A percentile compares a stretch with the other conserved stretches of the same genome.
Conservation (phyloP, 129 eudicot species). For the Pulicaria dysenterica region DNA sequence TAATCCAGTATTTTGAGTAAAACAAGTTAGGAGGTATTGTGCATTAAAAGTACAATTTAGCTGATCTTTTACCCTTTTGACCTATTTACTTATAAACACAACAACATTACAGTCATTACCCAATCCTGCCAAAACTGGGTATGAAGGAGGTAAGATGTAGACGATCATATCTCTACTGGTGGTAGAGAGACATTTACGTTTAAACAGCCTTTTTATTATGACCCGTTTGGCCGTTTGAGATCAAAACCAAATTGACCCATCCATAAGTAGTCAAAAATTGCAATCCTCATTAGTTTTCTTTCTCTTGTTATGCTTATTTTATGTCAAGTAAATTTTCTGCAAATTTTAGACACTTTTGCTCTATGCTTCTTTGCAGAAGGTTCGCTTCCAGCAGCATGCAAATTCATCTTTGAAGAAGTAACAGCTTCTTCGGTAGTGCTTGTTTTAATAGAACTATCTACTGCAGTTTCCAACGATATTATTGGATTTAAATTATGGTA, state of each 20-base stretch:
- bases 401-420: slow-evolving; percentile 80
- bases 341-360: background rate
- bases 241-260: background rate
- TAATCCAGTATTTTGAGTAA: no score
- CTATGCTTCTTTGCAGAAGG: slow-evolving; percentile 55
- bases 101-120: no score
- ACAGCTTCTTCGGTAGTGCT: slow-evolving; percentile 71
- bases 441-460: slow-evolving; percentile 73
- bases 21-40: background rate
- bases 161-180: no score
- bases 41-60: background rate
- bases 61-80: background rate
- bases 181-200: no score
- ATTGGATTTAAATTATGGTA: slow-evolving; percentile 89
- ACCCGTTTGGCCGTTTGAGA: background rate
- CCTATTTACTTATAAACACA: background rate
- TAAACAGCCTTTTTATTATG: background rate
- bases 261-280: background rate
- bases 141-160: no score
- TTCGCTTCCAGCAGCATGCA: slow-evolving; percentile 98
- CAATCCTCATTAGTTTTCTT: background rate
- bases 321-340: background rate
- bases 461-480: slow-evolving; percentile 42
- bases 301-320: background rate
- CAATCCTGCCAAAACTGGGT: no score